Conservation (phyloP, 148 eudicot species). For the Rhododendron griersonianum region DNA sequence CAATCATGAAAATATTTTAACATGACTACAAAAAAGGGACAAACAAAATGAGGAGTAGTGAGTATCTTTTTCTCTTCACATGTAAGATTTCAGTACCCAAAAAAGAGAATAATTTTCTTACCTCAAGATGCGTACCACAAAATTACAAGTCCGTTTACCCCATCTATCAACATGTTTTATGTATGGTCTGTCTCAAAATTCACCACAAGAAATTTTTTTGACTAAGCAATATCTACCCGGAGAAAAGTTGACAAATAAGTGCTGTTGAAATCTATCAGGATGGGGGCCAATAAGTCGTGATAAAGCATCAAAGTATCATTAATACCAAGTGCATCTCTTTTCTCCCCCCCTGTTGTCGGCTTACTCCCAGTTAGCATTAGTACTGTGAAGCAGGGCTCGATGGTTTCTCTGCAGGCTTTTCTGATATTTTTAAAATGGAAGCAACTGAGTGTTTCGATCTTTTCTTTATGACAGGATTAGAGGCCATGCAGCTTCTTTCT, state of each 20-base stretch:
- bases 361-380: background rate
- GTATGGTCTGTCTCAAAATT: background rate
- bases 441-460: constrained; percentile 1
- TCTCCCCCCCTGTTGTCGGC: background rate
- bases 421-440: background rate
- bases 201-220: background rate
- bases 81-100: background rate
- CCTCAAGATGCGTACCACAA: background rate
- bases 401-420: background rate
- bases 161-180: background rate
- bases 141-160: background rate
- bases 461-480: constrained; percentile 54
- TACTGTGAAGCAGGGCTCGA: background rate
- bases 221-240: background rate
- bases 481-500: constrained; percentile 76
- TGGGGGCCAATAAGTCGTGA: background rate
- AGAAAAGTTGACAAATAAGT: background rate
- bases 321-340: background rate
- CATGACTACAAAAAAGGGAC: background rate
- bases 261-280: background rate
- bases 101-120: background rate
- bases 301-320: background rate
- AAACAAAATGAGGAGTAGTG: background rate
- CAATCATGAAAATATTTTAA: background rate
- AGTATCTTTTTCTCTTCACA: background rate